phyloP scores from a whole-genome alignment of 2,329 filamentous ascomycete species.

The Hypoxylon sp. region DNA sequence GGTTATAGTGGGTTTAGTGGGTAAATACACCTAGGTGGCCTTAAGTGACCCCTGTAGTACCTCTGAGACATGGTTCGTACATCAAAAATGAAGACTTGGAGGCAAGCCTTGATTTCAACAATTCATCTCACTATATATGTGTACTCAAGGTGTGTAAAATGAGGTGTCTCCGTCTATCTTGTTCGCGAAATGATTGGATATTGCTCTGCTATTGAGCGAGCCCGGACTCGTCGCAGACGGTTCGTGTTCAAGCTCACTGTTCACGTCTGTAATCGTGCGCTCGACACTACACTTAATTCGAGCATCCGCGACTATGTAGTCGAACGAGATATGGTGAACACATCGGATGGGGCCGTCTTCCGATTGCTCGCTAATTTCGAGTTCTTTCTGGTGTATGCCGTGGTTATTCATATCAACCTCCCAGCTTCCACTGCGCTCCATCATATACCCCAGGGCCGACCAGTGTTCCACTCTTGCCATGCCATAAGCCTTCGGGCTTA shows the following conservation, averaged over 20 bases:
- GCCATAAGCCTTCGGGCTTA: not conserved
- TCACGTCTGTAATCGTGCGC: not conserved
- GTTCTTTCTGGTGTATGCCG: conserved; percentile 11
- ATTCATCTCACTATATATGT: not conserved
- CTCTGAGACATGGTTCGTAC: not conserved
- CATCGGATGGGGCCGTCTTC: not conserved
- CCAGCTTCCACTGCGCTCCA: conserved; percentile 22
- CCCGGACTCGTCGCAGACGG: not conserved
- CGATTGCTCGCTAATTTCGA: conserved; percentile 16
- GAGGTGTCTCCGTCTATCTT: not conserved
- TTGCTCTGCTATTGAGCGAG: not conserved
- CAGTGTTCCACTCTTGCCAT: conserved; percentile 19
- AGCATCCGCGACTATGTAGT: conserved; percentile 31
- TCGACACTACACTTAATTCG: conserved; percentile 25
- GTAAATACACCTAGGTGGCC: not conserved
- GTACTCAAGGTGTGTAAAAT: not conserved
- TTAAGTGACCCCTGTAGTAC: not conserved
- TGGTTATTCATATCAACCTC: conserved; percentile 27
- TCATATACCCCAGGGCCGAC: conserved; percentile 29
- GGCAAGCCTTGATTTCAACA: not conserved
- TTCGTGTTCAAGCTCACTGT: not conserved
- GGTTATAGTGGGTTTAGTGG: not conserved
- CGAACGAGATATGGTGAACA: conserved; percentile 23
- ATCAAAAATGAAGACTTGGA: not conserved
- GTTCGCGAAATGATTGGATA: not conserved